Conservation (phyloP, 305 asterid genomes). For the Plantago coronopus region DNA sequence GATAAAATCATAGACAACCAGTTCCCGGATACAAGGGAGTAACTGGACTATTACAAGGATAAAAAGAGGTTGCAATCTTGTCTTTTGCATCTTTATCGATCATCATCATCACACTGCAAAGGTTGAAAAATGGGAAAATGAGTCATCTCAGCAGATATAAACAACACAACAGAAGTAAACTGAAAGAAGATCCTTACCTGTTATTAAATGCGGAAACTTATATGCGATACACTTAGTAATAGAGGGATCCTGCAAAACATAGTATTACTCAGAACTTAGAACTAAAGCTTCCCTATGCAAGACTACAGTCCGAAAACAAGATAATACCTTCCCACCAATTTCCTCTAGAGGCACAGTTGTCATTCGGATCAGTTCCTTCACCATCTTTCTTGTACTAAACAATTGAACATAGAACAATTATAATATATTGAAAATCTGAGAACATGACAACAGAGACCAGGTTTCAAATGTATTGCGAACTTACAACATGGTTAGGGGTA, state of each 20-base stretch:
- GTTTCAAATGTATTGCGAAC: background rate
- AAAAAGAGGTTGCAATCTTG: slow-evolving; percentile 2
- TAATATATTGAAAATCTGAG: background rate
- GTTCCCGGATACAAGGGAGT: background rate
- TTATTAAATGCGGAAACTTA: background rate
- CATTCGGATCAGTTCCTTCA: slow-evolving; percentile 36
- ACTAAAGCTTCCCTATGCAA: too few species aligned
- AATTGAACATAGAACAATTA: background rate
- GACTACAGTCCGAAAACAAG: background rate
- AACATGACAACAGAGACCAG: background rate
- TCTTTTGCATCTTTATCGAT: background rate
- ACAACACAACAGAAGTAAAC: background rate
- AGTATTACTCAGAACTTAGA: background rate
- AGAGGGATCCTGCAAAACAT: slow-evolving; percentile 49
- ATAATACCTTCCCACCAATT: slow-evolving; percentile 80
- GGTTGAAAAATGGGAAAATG: background rate
- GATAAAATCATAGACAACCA: slow-evolving; percentile 5
- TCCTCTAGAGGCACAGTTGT: slow-evolving; percentile 60
- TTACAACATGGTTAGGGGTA: slow-evolving; percentile 32
- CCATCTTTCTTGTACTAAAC: slow-evolving; percentile 52
- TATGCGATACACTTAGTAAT: slow-evolving; percentile 25
- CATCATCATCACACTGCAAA: background rate
- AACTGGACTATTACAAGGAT: slow-evolving; percentile 3
- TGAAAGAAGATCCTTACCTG: slow-evolving; percentile 2
- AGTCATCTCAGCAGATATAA: background rate